phyloP scores from a whole-genome alignment of 768 basidiomycete genomes.

The Pholiota microspora region DNA sequence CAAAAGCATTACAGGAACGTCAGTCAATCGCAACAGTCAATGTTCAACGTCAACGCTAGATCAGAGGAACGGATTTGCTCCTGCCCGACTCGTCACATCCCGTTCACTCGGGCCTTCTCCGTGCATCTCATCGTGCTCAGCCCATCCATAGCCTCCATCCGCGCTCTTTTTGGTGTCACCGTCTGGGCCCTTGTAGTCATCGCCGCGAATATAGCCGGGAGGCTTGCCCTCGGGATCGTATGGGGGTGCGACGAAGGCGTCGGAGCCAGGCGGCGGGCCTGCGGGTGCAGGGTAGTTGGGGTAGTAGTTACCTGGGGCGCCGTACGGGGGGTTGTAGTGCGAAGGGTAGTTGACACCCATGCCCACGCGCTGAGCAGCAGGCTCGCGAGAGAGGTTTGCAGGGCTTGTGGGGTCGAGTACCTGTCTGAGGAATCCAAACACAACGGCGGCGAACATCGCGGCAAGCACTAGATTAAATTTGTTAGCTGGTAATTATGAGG shows the following conservation, averaged over 20 bases:
- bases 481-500: neutral
- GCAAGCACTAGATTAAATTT: constrained; percentile 44
- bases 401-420: constrained; percentile 63
- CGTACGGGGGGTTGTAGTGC: constrained; percentile 64
- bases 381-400: constrained; percentile 48
- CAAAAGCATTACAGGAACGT: neutral
- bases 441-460: constrained; percentile 59
- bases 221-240: constrained; percentile 40
- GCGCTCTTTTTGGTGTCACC: constrained; percentile 25
- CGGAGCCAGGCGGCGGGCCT: constrained; percentile 43
- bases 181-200: constrained; percentile 24
- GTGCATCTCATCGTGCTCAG: constrained; percentile 44
- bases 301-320: constrained; percentile 29
- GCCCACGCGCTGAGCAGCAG: constrained; percentile 28
- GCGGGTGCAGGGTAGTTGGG: constrained; percentile 31
- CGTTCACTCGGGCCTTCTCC: constrained; percentile 32
- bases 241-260: constrained; percentile 32
- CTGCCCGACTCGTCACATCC: constrained; percentile 41
- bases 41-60: neutral
- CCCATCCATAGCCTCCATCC: constrained; percentile 23
- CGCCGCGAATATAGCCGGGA: constrained; percentile 45
- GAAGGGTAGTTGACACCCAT: constrained; percentile 39
- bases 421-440: constrained; percentile 76
- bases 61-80: constrained; percentile 14
- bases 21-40: neutral